phyloP scores from a whole-genome alignment of 495 filamentous ascomycete species.

The Aspergillus coremiiformis region DNA sequence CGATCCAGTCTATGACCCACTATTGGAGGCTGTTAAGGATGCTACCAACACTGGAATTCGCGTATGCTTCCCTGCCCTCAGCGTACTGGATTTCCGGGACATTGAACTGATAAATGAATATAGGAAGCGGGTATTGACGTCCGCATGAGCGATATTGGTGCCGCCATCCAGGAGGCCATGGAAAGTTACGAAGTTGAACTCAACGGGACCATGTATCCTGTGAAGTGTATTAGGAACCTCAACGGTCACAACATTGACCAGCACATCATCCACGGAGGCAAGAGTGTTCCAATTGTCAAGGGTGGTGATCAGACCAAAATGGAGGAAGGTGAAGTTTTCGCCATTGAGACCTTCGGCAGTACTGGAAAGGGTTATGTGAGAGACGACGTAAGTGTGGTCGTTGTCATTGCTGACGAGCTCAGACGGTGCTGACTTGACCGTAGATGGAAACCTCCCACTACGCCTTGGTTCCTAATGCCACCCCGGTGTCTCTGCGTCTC shows the following conservation, averaged over 20 bases:
- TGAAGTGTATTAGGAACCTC: slow-evolving; percentile 81
- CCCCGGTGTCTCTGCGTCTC: slow-evolving; percentile 59
- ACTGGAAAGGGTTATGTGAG: slow-evolving; percentile 80
- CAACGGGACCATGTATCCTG: slow-evolving; percentile 65
- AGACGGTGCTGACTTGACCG: slow-evolving; percentile 9
- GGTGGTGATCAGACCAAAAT: slow-evolving; percentile 73
- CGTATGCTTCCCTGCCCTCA: slow-evolving; percentile 18
- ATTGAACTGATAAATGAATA: not conserved
- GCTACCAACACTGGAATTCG: slow-evolving; percentile 82
- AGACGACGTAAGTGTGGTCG: slow-evolving; percentile 55
- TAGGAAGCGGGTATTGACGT: slow-evolving; percentile 76
- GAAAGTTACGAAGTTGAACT: slow-evolving; percentile 82
- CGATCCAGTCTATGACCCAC: slow-evolving; percentile 75
- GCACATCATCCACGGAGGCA: slow-evolving; percentile 80
- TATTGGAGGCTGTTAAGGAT: slow-evolving; percentile 74
- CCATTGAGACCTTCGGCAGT: slow-evolving; percentile 90
- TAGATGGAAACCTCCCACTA: slow-evolving; percentile 71
- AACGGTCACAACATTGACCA: slow-evolving; percentile 84
- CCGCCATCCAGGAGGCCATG: slow-evolving; percentile 77
- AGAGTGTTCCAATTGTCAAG: slow-evolving; percentile 88
- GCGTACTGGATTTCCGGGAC: not conserved
- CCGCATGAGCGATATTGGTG: slow-evolving; percentile 68
- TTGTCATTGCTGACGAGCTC: not conserved
- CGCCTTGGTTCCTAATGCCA: slow-evolving; percentile 55
- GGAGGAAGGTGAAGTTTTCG: slow-evolving; percentile 91